Evolutionary conservation across 2,329 filamentous ascomycete genomes (phyloP), one percentile per base, ranked within the genome.

Genomic region (Alternaria sp.): DNA sequence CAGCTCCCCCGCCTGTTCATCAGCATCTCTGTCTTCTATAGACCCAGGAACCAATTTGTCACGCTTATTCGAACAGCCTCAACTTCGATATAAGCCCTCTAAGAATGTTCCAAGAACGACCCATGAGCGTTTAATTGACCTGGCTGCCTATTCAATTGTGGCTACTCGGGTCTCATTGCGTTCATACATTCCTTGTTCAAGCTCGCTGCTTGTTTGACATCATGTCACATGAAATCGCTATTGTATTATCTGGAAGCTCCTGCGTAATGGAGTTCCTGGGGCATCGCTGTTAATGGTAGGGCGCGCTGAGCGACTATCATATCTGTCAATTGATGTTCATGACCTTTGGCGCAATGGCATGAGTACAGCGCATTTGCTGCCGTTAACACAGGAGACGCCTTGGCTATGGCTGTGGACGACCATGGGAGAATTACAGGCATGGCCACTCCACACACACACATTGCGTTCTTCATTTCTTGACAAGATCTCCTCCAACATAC

Each of bases 61-160:
- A 76, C 74, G 74, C 74, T 72, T 76, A 62, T 69, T 65, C 73
- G 73, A 76, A 76, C 24, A 71, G 65, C 63, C 59, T 42, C 69
- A 64, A 70, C 72, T 76, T 75, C 72, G 72, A 59, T 63, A 75
- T 70, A 74, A 70, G 74, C 73, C 73, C 71, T 77, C 73, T 76
- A 68, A 73, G 69, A 73, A 76, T 72, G 73, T 77, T 77, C 74
- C 74, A 70, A 77, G 74, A 77, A 62, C 41, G 46, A 70, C 44
- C 42, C 53, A 49, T 66, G 72, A 66, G 60, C 71, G 74, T 77
- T 75, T 75, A 76, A 76, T 77, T 77, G 74, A 77, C 73, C 69
- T 73, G 72, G 60, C 67, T 71, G 72, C 72, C 67, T 63, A 46
- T 13, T n/a, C 31, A 41, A 64, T 62, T 56, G 54, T 76, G 69